Base-by-base conservation (phyloP, 495 filamentous ascomycete genomes). In the Penicillium tannophilum region DNA sequence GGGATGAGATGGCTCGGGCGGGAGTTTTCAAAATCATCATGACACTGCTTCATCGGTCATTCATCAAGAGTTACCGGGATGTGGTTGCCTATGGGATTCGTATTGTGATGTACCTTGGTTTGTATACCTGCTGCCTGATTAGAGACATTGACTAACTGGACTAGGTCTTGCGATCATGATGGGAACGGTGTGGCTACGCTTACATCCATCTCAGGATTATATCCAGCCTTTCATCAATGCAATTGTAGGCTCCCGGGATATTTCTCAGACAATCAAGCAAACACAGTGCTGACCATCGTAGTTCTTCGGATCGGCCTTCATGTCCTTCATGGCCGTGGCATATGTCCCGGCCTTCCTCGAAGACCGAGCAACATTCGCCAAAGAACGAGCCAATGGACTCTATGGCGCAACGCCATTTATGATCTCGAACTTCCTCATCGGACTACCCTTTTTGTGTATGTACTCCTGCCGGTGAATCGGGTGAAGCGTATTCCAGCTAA, bases 261-360 rank as follows among this genome's bases (percentile, higher is more conserved):
- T n/a, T 30, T 17, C 41, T 58, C 24, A 54, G 55, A 54, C 45
- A 30, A 19, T 16, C 16, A 14, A 19, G 6, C 3, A 5, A n/a
- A 45, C 10, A 4, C 0, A 26, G 51, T 31, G 14, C 28, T 36
- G 19, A 44, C 14, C 12, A 28, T 33, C 24, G 10, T 39, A 79
- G 73, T 88, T 90, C 83, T 92, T 90, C 69, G 89, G 90, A 16
- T 85, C 81, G 0, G 90, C 90, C 0, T 94, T 94, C 77, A 91
- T 94, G 89, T 90, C 86, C 36, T 94, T 94, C 80, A 94, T 94
- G 90, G 90, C 90, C 1, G 88, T 90, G 0, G 90, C 90, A 7
- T 93, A 93, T 67, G 86, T 91, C 8, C 90, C 90, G 0, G 81
- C 88, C n/a, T 94, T 83, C 76, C 77, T 94, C 11, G 90, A 94